phyloP scores from a whole-genome alignment of 202 grass and related monocot species.

The Elaeis oleifera region DNA sequence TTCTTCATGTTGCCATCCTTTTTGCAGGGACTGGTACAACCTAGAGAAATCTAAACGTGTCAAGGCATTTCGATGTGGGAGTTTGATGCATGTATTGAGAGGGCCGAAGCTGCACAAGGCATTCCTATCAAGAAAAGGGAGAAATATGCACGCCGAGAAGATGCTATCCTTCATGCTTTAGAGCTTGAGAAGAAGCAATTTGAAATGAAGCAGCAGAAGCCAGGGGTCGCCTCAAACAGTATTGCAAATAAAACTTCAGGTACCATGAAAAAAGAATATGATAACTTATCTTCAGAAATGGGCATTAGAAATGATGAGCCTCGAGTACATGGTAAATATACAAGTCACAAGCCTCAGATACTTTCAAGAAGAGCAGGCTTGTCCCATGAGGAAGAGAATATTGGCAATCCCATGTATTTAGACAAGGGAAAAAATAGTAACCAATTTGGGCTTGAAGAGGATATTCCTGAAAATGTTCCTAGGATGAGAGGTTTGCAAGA shows the following conservation, averaged over 20 bases:
- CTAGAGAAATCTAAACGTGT: conserved; percentile 99
- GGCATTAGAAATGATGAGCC: conserved; percentile 16
- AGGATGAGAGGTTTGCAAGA: conserved; percentile 35
- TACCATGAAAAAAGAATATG: conserved; percentile 18
- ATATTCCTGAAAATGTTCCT: conserved; percentile 28
- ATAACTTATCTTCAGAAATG: conserved; percentile 16
- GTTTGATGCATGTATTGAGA: conserved; percentile 99
- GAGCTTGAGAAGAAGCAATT: conserved; percentile 85
- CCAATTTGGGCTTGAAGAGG: conserved; percentile 30
- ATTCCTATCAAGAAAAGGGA: conserved; percentile 92
- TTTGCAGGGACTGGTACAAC: conserved; percentile 94
- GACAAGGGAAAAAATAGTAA: conserved; percentile 38
- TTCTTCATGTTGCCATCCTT: neutral
- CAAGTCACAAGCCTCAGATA: conserved; percentile 23
- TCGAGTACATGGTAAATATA: conserved; percentile 10
- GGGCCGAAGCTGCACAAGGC: conserved; percentile 84
- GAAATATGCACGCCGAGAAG: conserved; percentile 96
- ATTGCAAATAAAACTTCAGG: conserved; percentile 30
- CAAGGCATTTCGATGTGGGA: conserved; percentile 97
- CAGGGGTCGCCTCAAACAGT: conserved; percentile 36
- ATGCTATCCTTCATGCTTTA: conserved; percentile 96
- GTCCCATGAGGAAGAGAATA: conserved; percentile 59
- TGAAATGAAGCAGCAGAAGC: conserved; percentile 37
- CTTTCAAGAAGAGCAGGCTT: conserved; percentile 39
- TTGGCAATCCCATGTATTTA: neutral